Conservation (phyloP, 768 basidiomycete species). For the Pleurotus tuoliensis region DNA sequence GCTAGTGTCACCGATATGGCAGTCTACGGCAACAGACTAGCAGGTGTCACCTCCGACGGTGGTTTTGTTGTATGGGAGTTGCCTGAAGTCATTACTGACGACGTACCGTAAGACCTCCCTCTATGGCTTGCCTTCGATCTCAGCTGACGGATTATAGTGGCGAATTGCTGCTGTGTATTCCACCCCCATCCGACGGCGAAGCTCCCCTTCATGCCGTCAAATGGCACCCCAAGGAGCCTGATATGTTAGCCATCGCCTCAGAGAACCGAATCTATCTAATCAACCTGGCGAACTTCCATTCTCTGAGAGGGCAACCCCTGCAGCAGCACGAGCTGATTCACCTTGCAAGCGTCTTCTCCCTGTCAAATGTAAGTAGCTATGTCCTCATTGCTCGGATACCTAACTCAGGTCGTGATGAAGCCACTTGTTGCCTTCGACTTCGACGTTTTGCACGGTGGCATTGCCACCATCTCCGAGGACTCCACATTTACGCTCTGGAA, state of each 20-base stretch:
- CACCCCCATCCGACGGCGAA: conserved; percentile 55
- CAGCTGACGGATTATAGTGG: conserved; percentile 41
- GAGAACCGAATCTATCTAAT: conserved; percentile 72
- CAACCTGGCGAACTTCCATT: conserved; percentile 46
- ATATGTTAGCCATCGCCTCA: conserved; percentile 80
- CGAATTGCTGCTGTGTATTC: conserved; percentile 62
- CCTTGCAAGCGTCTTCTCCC: conserved; percentile 63
- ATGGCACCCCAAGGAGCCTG: conserved; percentile 83
- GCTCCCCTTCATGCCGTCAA: conserved; percentile 72
- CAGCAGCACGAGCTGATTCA: conserved; percentile 66
- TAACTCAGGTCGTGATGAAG: conserved; percentile 31
- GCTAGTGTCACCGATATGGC: conserved; percentile 84
- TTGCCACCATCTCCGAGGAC: conserved; percentile 81
- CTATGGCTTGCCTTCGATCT: conserved; percentile 3
- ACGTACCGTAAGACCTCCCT: conserved; percentile 64
- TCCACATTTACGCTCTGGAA: conserved; percentile 83
- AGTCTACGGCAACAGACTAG: conserved; percentile 75
- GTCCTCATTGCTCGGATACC: not conserved
- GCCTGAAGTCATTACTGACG: conserved; percentile 79
- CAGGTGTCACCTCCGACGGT: conserved; percentile 84
- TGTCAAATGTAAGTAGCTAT: conserved; percentile 56
- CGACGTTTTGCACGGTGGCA: conserved; percentile 69
- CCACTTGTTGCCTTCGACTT: conserved; percentile 84
- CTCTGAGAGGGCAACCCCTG: conserved; percentile 61
- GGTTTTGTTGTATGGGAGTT: conserved; percentile 89